Base-by-base conservation (phyloP, 2,329 filamentous ascomycete genomes). In the Curvularia spicifera region DNA sequence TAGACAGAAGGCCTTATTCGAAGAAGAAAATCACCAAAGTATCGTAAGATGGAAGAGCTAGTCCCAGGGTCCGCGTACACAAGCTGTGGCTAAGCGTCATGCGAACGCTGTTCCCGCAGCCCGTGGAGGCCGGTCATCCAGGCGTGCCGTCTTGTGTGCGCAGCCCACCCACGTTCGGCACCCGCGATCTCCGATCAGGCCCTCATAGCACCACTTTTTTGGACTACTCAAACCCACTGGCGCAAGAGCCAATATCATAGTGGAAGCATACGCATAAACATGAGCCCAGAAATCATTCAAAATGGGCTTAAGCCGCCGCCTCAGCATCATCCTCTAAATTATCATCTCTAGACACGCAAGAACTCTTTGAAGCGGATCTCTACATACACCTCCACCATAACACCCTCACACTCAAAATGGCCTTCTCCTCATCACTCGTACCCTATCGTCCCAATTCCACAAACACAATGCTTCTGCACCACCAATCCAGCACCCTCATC, bases 351-450 rank as follows among this genome's bases (percentile, higher is more conserved):
- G 13, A 10, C 24, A 10, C 40, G 29, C 29, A 31, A 15, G 33
- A 13, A 35, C 33, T 15, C 12, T n/a, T 15, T 4, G 12, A 35
- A 35, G 13, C 33, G 12, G 5, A 5, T n/a, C 13, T 35, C 13
- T 35, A 35, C 10, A 24, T 24, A 24, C 22, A 35, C 15, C 33
- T 15, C 33, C 12, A 9, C 6, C 33, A 35, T n/a, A 24, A 8
- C n/a, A n/a, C 6, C 2, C 18, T 10, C 1, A 35, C 5, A 20
- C 9, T 4, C 22, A 64, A 52, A 22, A 70, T 69, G 67, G 54
- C 62, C 3, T 10, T 46, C 51, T 61, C 61, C 2, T 54, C 60
- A 24, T 61, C 64, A 4, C 56, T 68, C n/a, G 55, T 61, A 5
- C 52, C 61, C 13, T 68, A 65, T 28, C 55, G 42, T 3, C 45